These are phyloP conservation scores for Phylloporus sp. DNA, from an alignment of 768 basidiomycete species.

Conservation along the genomic window DNA sequence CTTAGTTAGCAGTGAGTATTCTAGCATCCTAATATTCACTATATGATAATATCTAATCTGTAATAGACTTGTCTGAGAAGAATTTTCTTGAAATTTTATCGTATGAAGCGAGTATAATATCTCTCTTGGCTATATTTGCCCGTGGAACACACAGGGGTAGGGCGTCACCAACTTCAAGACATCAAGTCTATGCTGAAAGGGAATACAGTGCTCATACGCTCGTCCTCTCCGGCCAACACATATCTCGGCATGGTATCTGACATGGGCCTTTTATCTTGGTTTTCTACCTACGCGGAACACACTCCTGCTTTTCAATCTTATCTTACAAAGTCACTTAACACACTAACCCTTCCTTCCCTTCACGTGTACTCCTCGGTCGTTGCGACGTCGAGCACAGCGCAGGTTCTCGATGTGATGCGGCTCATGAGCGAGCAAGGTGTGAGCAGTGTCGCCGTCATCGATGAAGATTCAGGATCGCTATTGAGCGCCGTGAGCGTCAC, in stretches of 20 bases:
- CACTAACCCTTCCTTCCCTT: slow-evolving; percentile 60
- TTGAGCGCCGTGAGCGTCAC: slow-evolving; percentile 80
- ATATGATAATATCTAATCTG: slow-evolving; percentile 5
- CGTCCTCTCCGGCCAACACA: slow-evolving; percentile 39
- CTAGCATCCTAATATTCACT: background rate
- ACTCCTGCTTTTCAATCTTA: slow-evolving; percentile 33
- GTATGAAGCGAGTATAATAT: slow-evolving; percentile 58
- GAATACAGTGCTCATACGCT: slow-evolving; percentile 51
- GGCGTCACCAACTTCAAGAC: slow-evolving; percentile 9
- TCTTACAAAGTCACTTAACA: slow-evolving; percentile 52
- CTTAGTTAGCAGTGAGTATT: slow-evolving; percentile 70
- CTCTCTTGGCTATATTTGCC: slow-evolving; percentile 62
- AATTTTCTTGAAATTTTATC: slow-evolving; percentile 67
- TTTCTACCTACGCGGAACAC: slow-evolving; percentile 49
- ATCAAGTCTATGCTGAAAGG: background rate
- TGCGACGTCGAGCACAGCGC: slow-evolving; percentile 54
- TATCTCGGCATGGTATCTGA: slow-evolving; percentile 77
- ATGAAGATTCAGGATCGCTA: slow-evolving; percentile 58
- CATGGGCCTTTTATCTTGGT: slow-evolving; percentile 65
- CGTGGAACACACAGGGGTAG: slow-evolving; percentile 70
- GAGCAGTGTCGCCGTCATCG: slow-evolving; percentile 75
- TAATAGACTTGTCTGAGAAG: slow-evolving; percentile 77
- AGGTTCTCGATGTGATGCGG: slow-evolving; percentile 77
- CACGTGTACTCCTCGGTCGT: slow-evolving; percentile 62
- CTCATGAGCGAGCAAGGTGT: slow-evolving; percentile 85